Conservation (phyloP, 2,329 filamentous ascomycete species). For the Byssochlamys sp. region DNA sequence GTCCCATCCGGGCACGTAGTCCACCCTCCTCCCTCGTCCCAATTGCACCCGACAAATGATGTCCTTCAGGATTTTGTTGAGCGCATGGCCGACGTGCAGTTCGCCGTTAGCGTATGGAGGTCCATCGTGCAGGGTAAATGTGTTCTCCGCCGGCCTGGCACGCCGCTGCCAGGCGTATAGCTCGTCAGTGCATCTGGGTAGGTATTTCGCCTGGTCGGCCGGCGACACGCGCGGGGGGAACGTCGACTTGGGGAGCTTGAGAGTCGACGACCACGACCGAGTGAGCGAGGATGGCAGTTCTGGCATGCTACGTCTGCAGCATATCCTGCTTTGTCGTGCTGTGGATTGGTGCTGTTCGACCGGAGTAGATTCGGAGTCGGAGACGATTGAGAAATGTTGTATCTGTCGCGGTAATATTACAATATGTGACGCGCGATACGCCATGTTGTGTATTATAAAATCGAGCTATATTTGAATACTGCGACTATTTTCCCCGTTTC, state of each 20-base stretch:
- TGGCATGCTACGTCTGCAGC: conserved; percentile 27
- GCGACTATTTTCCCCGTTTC: too few relatives aligned
- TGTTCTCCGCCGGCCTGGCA: conserved; percentile 42
- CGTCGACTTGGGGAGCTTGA: conserved; percentile 64
- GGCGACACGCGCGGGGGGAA: conserved; percentile 49
- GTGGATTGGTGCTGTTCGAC: not conserved
- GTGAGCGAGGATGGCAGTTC: conserved; percentile 27
- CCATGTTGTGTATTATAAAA: not conserved
- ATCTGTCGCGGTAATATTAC: not conserved
- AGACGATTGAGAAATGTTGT: not conserved
- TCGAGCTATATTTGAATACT: too few relatives aligned
- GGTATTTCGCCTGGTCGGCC: conserved; percentile 46
- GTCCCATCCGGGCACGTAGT: conserved; percentile 90
- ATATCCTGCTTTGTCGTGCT: conserved; percentile 11
- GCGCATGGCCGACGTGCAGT: conserved; percentile 82
- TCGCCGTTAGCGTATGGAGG: conserved; percentile 92
- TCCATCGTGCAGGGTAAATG: conserved; percentile 84
- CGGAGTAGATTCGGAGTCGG: not conserved
- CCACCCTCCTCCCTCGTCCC: conserved; percentile 63
- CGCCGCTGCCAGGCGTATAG: conserved; percentile 77
- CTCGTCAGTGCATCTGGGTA: conserved; percentile 71
- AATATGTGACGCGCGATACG: not conserved
- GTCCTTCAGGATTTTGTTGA: conserved; percentile 97
- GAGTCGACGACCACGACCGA: conserved; percentile 59
- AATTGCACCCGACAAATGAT: conserved; percentile 77